Percentiles rank a stretch among this genome's conserved stretches.
These are phyloP conservation scores for Sapria himalayana DNA, from an alignment of 345 rosid species.

Conservation along the genomic window DNA sequence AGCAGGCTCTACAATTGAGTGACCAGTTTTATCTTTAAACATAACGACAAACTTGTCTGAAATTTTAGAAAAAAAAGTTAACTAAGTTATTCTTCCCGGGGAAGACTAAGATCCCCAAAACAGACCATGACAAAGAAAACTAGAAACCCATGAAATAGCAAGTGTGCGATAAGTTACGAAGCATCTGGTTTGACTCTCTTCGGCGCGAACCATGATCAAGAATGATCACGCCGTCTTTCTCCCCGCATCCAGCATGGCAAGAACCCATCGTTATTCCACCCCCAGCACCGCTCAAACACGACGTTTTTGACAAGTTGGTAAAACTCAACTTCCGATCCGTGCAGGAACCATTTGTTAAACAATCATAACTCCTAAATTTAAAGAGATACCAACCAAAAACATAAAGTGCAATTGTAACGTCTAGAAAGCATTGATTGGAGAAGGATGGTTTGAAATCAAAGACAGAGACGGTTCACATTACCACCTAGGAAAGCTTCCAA, in stretches of 20 bases:
- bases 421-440: too few species aligned
- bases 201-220: conserved; percentile 96
- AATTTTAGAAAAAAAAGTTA: conserved; percentile 6
- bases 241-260: conserved; percentile 17
- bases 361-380: too few species aligned
- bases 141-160: too few species aligned
- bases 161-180: conserved; percentile 23
- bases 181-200: conserved; percentile 68
- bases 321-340: too few species aligned
- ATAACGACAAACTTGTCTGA: conserved; percentile 77
- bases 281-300: conserved; percentile 14
- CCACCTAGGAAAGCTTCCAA: too few species aligned
- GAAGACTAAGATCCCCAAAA: too few species aligned
- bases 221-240: conserved; percentile 50
- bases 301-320: conserved; percentile 4
- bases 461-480: too few species aligned
- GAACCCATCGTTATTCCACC: conserved; percentile 12
- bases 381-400: too few species aligned
- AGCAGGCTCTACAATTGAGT: conserved; percentile 73
- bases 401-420: too few species aligned
- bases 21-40: conserved; percentile 59
- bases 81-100: too few species aligned
- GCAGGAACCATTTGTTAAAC: too few species aligned
- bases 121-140: neutral
- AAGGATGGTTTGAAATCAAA: too few species aligned